Evolutionary conservation across 495 filamentous ascomycete genomes (phyloP).

Genomic region (Recurvomyces mirabilis): DNA sequence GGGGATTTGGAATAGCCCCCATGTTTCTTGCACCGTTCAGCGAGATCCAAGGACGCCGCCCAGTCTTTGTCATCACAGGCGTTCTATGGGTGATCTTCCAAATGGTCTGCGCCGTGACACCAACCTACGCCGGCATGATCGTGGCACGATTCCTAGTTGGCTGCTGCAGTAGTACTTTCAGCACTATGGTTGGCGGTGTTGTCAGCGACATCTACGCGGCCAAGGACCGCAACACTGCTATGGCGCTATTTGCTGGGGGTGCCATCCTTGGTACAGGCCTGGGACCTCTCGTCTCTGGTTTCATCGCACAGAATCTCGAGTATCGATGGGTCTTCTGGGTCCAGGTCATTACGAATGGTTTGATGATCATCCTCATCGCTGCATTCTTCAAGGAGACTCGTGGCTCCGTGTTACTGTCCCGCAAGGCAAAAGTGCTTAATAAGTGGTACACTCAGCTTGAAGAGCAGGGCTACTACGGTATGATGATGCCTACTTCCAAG

Average conservation of each 20-base stretch:
- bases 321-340: conserved; percentile 93
- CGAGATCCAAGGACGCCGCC: conserved; percentile 70
- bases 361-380: conserved; percentile 46
- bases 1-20: conserved; percentile 73
- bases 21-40: conserved; percentile 88
- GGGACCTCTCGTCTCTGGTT: conserved; percentile 62
- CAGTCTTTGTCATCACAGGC: conserved; percentile 67
- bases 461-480: conserved; percentile 50
- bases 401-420: conserved; percentile 67
- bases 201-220: conserved; percentile 80
- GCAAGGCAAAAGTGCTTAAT: conserved; percentile 65
- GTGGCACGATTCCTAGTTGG: conserved; percentile 68
- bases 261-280: conserved; percentile 73
- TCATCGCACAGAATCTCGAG: conserved; percentile 51
- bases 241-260: conserved; percentile 71
- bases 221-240: conserved; percentile 72
- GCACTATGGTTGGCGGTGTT: conserved; percentile 86
- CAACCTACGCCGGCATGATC: conserved; percentile 60
- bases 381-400: conserved; percentile 71
- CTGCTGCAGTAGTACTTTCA: conserved; percentile 67
- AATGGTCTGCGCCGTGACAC: conserved; percentile 65
- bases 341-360: conserved; percentile 58
- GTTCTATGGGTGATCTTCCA: conserved; percentile 59
- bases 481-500: conserved; percentile 34
- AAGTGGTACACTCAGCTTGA: conserved; percentile 69